Evolutionary conservation across 2,329 filamentous ascomycete genomes (phyloP).

Genomic region (Colletotrichum tamarilloi): DNA sequence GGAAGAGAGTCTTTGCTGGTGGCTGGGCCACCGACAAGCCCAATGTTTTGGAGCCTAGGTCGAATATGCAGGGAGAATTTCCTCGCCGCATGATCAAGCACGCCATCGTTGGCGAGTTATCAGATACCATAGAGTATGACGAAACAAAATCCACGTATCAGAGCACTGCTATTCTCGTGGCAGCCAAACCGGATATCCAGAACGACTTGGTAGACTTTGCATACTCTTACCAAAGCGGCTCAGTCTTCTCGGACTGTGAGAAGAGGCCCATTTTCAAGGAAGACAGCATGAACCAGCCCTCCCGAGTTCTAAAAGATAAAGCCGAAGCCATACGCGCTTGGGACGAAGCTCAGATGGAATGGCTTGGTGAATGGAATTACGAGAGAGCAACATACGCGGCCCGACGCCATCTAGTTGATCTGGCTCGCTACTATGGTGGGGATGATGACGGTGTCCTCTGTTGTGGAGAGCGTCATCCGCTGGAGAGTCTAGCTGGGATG

Average conservation of each 20-base stretch:
- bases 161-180: no score
- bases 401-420: neutral
- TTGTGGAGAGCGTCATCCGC: neutral
- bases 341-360: neutral
- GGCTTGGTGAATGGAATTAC: neutral
- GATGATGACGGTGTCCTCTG: neutral
- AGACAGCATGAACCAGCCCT: neutral
- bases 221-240: neutral
- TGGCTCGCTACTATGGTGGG: neutral
- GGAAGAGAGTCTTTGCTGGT: no score
- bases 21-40: no score
- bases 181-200: no score
- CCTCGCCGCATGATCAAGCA: no score
- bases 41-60: no score
- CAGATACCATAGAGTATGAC: no score
- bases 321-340: neutral
- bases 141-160: no score
- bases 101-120: no score
- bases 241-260: neutral
- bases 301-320: neutral
- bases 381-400: neutral
- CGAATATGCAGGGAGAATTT: no score
- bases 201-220: neutral
- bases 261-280: neutral
- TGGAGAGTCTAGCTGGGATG: no score